phyloP scores from a whole-genome alignment of 78 protist species.

The Cavenderia fasciculata region DNA sequence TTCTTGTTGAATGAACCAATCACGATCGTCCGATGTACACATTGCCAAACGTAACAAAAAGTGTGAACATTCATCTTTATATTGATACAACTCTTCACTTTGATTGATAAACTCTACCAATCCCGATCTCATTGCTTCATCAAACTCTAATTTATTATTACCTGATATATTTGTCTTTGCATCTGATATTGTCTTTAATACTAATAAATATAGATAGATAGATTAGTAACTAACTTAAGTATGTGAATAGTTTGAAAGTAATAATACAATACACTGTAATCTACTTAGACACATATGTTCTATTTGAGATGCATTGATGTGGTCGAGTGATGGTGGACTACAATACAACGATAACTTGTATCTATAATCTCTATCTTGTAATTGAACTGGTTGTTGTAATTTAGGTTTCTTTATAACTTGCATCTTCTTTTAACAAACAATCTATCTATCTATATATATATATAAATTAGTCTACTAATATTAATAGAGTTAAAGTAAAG shows the following conservation, averaged over 20 bases:
- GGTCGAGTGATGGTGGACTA: neutral
- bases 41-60: conserved; percentile 41
- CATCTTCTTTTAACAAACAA: too few species aligned
- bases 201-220: neutral
- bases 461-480: too few species aligned
- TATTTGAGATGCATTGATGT: neutral
- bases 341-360: too few species aligned
- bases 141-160: neutral
- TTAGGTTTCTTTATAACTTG: too few species aligned
- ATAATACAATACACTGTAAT: neutral
- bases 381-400: too few species aligned
- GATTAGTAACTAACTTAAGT: neutral
- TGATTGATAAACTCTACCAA: neutral
- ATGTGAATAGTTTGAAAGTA: neutral
- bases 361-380: too few species aligned
- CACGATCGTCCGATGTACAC: conserved; percentile 25
- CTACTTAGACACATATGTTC: neutral
- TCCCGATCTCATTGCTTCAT: neutral
- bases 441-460: too few species aligned
- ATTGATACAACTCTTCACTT: neutral
- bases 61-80: conserved; percentile 60
- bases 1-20: conserved; percentile 55
- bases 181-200: neutral
- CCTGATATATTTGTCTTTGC: neutral
- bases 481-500: too few species aligned